Evolutionary conservation across 352 stramenopile species (phyloP).

Genomic region (Discostella stelligera): DNA sequence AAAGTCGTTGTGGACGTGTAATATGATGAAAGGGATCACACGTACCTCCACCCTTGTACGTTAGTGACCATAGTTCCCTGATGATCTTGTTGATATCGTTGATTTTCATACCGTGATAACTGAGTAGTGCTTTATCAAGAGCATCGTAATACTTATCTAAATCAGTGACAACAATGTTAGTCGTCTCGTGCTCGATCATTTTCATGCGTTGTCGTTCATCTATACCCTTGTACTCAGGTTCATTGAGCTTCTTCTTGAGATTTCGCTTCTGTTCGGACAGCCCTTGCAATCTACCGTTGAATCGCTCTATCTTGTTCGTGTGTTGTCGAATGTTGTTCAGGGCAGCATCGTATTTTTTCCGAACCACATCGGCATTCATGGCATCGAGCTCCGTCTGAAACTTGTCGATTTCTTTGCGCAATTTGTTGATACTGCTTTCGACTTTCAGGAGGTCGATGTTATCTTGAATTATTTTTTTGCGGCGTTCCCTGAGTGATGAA

Average conservation of each 20-base stretch:
- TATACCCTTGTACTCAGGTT: constrained; percentile 88
- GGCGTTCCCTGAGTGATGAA: constrained; percentile 52
- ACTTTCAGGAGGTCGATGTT: constrained; percentile 62
- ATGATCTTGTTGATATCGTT: constrained; percentile 99
- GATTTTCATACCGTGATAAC: constrained; percentile 98
- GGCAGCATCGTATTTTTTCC: constrained; percentile 12
- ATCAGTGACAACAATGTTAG: constrained; percentile 92
- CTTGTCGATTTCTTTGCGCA: constrained; percentile 34
- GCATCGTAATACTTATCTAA: constrained; percentile 96
- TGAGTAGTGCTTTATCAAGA: constrained; percentile 92
- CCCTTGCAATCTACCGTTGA: constrained; percentile 33
- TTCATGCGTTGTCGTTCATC: constrained; percentile 92
- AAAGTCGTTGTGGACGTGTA: neutral
- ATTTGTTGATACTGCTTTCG: constrained; percentile 39
- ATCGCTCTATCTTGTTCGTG: constrained; percentile 32
- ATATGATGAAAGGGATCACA: neutral
- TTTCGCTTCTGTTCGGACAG: constrained; percentile 39
- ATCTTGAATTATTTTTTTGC: constrained; percentile 69
- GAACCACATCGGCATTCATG: constrained; percentile 33
- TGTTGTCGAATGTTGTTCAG: constrained; percentile 29
- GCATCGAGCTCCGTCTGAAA: constrained; percentile 29
- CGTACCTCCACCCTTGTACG: constrained; percentile 92
- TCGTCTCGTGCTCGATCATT: constrained; percentile 95
- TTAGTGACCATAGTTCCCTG: constrained; percentile 95
- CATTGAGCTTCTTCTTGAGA: constrained; percentile 70